A percentile compares a stretch with the other conserved stretches of the same genome.
Conservation (phyloP, 2,329 filamentous ascomycete species). For the Geoglossum cookeanum region DNA sequence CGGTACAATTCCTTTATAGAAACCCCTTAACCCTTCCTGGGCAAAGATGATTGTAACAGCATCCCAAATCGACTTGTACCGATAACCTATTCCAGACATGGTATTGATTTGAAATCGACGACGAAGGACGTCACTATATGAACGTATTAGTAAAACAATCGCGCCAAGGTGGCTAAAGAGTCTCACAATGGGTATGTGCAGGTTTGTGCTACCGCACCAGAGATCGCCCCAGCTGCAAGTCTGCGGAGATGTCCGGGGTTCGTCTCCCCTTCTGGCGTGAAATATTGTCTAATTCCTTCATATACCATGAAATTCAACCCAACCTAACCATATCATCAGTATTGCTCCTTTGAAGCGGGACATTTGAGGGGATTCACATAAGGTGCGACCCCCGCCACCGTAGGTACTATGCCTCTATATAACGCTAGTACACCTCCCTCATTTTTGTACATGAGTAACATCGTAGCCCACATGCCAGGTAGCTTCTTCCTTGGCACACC, state of each 20-base stretch:
- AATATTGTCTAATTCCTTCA: slow-evolving; percentile 63
- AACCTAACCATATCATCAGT: slow-evolving; percentile 33
- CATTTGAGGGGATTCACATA: slow-evolving; percentile 39
- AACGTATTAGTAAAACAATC: neutral
- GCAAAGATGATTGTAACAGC: slow-evolving; percentile 64
- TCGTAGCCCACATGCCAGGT: slow-evolving; percentile 81
- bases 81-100: slow-evolving; percentile 95
- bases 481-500: slow-evolving; percentile 40
- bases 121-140: slow-evolving; percentile 62
- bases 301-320: slow-evolving; percentile 98
- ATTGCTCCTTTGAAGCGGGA: slow-evolving; percentile 11
- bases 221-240: slow-evolving; percentile 73
- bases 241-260: slow-evolving; percentile 68
- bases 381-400: slow-evolving; percentile 83
- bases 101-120: slow-evolving; percentile 97
- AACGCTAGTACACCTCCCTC: slow-evolving; percentile 73
- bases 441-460: slow-evolving; percentile 69
- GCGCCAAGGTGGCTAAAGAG: neutral
- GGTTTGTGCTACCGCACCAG: slow-evolving; percentile 90
- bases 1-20: slow-evolving; percentile 92
- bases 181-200: slow-evolving; percentile 95
- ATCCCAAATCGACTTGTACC: slow-evolving; percentile 74
- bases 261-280: slow-evolving; percentile 75
- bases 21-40: slow-evolving; percentile 64
- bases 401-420: slow-evolving; percentile 90